Base-by-base conservation (phyloP, 257 asterid species). In the Solanum bukasovii region DNA sequence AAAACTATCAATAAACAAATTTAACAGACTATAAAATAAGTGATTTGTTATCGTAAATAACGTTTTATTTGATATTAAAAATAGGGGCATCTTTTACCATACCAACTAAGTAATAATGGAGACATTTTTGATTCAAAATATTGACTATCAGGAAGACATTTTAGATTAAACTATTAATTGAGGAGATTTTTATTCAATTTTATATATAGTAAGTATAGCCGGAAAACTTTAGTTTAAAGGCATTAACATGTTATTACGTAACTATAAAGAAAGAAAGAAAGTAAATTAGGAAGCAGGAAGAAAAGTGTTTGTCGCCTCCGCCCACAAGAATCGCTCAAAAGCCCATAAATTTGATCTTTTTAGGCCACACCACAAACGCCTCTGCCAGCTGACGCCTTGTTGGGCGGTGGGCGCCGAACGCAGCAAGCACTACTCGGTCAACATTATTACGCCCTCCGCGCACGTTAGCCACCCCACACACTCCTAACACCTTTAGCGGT, bases 381-480 rank as follows among this genome's bases (percentile, higher is more conserved):
- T 29, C 85, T 81, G 85, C 85, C 85, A 81, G 40, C 85, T 81
- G 40, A 44, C 67, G 65, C 85, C 59, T 16, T 40, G 1, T 44
- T 27, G 85, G 85, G 67, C 85, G 85, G 85, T 79, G 27, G 85
- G 85, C 85, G 68, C 85, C 40, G 85, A 44, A 81, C 85, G 7
- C 40, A 44, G 37, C 85, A 40, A 44, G 40, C 85, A 81, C 67
- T 46, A 81, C 67, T 46, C 85, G 27, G 85, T 81, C 85, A 81
- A 81, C 38, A 79, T 42, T 79, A 79, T 27, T 81, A 13, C 85
- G 40, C 85, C 91, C 90, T 8, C 34, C 89, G 98, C 96, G 92
- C 96, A 96, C 94, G 96, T 93, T 93, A 95, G 96, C 94, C 87
- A 20, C 90, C 94, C 94, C 91, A 90, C 87, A 52, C 1, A 16